Evolutionary conservation across 2,329 filamentous ascomycete genomes (phyloP).

Genomic region (Nemania diffusa): DNA sequence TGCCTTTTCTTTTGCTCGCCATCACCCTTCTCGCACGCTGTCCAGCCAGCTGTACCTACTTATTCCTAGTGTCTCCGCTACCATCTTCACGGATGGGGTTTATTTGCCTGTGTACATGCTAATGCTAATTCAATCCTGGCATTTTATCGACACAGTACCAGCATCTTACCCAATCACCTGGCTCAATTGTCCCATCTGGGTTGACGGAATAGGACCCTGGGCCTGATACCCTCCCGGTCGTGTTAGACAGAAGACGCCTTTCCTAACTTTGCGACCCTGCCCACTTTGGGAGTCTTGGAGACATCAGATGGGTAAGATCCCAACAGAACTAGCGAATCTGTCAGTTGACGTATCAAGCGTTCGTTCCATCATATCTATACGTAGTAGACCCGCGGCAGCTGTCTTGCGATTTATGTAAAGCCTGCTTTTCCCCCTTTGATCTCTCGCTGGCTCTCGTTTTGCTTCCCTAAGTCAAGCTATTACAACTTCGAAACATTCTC

Average conservation of each 20-base stretch:
- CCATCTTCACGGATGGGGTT: constrained; percentile 36
- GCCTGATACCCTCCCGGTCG: constrained; percentile 43
- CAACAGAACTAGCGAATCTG: constrained; percentile 44
- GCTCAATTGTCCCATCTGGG: constrained; percentile 38
- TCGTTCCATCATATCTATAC: constrained; percentile 45
- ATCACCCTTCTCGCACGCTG: constrained; percentile 17
- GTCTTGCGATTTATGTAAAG: constrained; percentile 46
- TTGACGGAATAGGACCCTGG: constrained; percentile 41
- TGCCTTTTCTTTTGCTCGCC: constrained; percentile 29
- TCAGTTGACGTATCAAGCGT: constrained; percentile 49
- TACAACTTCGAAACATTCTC: constrained; percentile 21
- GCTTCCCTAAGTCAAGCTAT: constrained; percentile 12
- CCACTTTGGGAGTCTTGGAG: constrained; percentile 35
- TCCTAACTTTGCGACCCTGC: constrained; percentile 39
- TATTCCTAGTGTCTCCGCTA: constrained; percentile 14
- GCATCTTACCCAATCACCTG: constrained; percentile 39
- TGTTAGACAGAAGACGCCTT: constrained; percentile 35
- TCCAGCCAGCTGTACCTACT: constrained; percentile 16
- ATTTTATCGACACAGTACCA: constrained; percentile 33
- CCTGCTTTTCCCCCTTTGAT: constrained; percentile 30
- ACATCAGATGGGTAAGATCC: constrained; percentile 33
- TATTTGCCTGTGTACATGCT: constrained; percentile 40
- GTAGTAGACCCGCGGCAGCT: constrained; percentile 31
- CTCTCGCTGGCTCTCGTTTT: constrained; percentile 13
- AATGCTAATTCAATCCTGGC: constrained; percentile 41